phyloP scores from a whole-genome alignment of 192 early-diverging fungal species.

The Phlyctochytrium bullatum region DNA sequence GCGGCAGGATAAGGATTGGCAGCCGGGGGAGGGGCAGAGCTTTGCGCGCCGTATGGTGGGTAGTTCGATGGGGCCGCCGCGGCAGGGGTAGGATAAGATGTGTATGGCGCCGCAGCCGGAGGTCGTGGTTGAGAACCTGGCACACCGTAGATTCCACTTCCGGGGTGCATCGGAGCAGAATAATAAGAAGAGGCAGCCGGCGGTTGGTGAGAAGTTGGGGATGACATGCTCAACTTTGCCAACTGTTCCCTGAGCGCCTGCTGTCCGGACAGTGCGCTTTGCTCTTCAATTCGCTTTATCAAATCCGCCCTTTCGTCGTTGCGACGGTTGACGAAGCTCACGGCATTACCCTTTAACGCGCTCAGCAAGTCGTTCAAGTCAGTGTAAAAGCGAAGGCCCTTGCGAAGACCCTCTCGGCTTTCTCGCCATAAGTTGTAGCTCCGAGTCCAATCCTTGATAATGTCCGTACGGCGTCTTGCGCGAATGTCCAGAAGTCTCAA shows the following conservation, averaged over 20 bases:
- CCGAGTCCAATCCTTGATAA: conserved; percentile 62
- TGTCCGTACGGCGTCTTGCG: conserved; percentile 67
- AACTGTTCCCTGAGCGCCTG: conserved; percentile 61
- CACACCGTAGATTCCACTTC: too few relatives aligned
- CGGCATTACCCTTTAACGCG: conserved; percentile 48
- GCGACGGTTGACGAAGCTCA: conserved; percentile 59
- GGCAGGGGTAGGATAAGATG: too few relatives aligned
- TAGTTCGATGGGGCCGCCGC: too few relatives aligned
- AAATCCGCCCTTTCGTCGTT: conserved; percentile 59
- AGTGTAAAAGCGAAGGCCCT: conserved; percentile 70
- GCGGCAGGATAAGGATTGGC: too few relatives aligned
- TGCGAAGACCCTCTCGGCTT: conserved; percentile 65
- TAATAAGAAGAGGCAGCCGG: background rate
- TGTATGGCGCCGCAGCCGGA: too few relatives aligned
- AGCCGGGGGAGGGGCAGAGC: too few relatives aligned
- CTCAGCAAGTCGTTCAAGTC: conserved; percentile 59
- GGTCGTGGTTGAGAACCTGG: background rate
- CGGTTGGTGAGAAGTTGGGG: conserved; percentile 1
- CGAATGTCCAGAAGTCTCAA: conserved; percentile 52
- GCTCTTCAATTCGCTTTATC: conserved; percentile 48
- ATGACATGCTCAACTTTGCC: conserved; percentile 36
- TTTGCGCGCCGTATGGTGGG: too few relatives aligned
- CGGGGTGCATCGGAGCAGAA: too few relatives aligned
- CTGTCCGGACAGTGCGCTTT: conserved; percentile 59
- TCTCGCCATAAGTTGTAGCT: conserved; percentile 67